Percentiles rank a stretch among this genome's conserved stretches.
phyloP scores from a whole-genome alignment of 1,284 basidiomycete species.

The Cutaneotrichosporon cyanovorans region DNA sequence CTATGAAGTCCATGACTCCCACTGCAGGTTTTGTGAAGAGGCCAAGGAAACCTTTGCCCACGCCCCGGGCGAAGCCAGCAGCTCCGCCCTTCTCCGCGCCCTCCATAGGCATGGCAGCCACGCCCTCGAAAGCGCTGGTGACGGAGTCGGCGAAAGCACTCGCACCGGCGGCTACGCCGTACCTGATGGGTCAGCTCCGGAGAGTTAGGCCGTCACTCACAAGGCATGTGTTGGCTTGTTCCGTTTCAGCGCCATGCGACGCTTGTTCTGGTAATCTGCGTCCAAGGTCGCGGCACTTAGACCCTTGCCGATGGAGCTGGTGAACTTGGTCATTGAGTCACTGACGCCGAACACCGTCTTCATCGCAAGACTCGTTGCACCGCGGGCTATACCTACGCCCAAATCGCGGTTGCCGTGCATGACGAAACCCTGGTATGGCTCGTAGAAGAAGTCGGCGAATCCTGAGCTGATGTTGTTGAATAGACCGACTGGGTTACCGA shows the following conservation, averaged over 20 bases:
- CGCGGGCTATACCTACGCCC: constrained; percentile 94
- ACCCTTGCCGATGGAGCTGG: constrained; percentile 94
- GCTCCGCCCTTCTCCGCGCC: constrained; percentile 93
- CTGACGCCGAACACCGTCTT: constrained; percentile 97
- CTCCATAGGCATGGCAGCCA: constrained; percentile 93
- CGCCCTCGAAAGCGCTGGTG: constrained; percentile 90
- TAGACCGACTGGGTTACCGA: constrained; percentile 74
- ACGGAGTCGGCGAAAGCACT: constrained; percentile 90
- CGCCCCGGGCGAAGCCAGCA: constrained; percentile 92
- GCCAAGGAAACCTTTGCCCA: constrained; percentile 95
- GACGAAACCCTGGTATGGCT: constrained; percentile 94
- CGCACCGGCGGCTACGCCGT: constrained; percentile 88
- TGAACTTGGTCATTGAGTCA: constrained; percentile 95
- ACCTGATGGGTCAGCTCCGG: constrained; percentile 48
- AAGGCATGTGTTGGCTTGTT: constrained; percentile 96
- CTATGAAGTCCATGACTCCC: constrained; percentile 90
- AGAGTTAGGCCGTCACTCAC: constrained; percentile 49
- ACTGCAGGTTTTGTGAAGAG: constrained; percentile 91
- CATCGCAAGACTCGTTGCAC: constrained; percentile 96
- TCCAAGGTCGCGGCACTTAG: constrained; percentile 95
- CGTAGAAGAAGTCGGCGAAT: constrained; percentile 98
- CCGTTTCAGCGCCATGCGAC: constrained; percentile 78
- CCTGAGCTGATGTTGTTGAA: constrained; percentile 99
- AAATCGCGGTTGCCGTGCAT: constrained; percentile 95
- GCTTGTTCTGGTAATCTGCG: constrained; percentile 83